These are phyloP conservation scores for Malania oleifera DNA, from an alignment of 164 flowering plant species.

Conservation along the genomic window DNA sequence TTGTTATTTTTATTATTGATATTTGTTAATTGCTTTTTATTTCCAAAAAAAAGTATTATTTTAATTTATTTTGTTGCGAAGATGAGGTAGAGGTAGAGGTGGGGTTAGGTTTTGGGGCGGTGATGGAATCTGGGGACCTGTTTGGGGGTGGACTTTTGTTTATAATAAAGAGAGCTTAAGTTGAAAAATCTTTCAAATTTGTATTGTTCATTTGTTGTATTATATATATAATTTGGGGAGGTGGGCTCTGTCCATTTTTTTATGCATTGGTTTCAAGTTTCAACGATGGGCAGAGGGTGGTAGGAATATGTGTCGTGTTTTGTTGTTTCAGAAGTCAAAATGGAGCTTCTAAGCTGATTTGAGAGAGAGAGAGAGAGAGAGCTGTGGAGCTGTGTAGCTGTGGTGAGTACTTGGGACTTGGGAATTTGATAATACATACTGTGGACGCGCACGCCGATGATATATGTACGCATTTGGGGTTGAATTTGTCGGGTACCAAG, in stretches of 20 bases:
- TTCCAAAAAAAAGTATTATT: too few species aligned
- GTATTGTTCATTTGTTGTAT: conserved; percentile 16
- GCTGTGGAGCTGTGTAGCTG: conserved; percentile 9
- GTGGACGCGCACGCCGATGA: too few species aligned
- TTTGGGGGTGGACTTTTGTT: conserved; percentile 10
- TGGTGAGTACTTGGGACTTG: neutral
- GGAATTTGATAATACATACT: too few species aligned
- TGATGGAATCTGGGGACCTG: conserved; percentile 1
- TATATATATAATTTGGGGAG: too few species aligned
- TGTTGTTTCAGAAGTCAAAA: conserved; percentile 28
- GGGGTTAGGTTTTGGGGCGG: too few species aligned
- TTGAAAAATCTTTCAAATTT: conserved; percentile 13
- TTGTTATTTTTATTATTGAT: neutral
- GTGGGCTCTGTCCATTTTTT: neutral
- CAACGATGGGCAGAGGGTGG: conserved; percentile 16
- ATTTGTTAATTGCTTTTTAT: neutral
- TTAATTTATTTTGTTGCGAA: neutral
- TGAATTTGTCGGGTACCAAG: conserved; percentile 14
- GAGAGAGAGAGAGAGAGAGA: neutral
- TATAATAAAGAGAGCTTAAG: conserved; percentile 1
- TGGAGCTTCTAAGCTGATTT: conserved; percentile 4
- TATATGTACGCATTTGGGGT: too few species aligned
- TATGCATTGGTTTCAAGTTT: conserved; percentile 12
- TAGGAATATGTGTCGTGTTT: conserved; percentile 51
- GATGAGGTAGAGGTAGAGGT: too few species aligned